A percentile compares a stretch with the other conserved stretches of the same genome.
These are phyloP conservation scores for Micractinium sp. DNA, from an alignment of 139 green algal species.

Conservation along the genomic window DNA sequence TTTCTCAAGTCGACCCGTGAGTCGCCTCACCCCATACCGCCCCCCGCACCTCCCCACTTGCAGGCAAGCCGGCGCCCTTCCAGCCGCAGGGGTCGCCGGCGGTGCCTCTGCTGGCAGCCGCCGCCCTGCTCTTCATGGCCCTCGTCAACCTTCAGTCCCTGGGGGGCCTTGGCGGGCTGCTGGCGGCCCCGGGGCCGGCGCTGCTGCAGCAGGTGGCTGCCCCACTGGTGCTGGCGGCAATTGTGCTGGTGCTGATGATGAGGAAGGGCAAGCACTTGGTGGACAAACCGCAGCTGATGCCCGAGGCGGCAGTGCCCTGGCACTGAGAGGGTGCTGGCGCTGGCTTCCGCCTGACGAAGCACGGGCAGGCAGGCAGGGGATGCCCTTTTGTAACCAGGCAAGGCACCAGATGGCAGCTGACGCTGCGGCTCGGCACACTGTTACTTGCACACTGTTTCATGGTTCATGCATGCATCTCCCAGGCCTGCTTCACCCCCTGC, in stretches of 20 bases:
- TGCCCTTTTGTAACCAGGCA: too few relatives aligned
- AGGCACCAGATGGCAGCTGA: too few relatives aligned
- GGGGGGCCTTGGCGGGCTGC: not conserved
- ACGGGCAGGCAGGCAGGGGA: not conserved
- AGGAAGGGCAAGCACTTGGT: conserved; percentile 70
- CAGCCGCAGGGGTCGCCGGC: conserved; percentile 51
- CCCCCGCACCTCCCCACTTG: too few relatives aligned
- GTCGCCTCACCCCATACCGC: too few relatives aligned
- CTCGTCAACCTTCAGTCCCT: conserved; percentile 18
- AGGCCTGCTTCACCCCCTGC: not conserved
- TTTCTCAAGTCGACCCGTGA: not conserved
- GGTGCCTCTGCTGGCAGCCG: conserved; percentile 28
- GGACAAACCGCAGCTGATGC: conserved; percentile 74
- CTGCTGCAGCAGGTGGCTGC: conserved; percentile 52
- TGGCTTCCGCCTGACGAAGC: not conserved
- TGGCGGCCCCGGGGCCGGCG: not conserved
- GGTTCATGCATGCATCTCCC: not conserved
- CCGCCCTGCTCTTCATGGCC: conserved; percentile 13
- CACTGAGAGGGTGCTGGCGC: not conserved
- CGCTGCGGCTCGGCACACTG: too few relatives aligned
- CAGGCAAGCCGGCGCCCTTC: conserved; percentile 42
- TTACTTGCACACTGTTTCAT: too few relatives aligned
- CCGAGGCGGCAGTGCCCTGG: conserved; percentile 64
- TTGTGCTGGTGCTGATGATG: conserved; percentile 60
- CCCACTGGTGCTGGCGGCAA: conserved; percentile 57